Evolutionary conservation across 2,329 filamentous ascomycete species (phyloP).

Genomic region (Cladobotryum protrusum): DNA sequence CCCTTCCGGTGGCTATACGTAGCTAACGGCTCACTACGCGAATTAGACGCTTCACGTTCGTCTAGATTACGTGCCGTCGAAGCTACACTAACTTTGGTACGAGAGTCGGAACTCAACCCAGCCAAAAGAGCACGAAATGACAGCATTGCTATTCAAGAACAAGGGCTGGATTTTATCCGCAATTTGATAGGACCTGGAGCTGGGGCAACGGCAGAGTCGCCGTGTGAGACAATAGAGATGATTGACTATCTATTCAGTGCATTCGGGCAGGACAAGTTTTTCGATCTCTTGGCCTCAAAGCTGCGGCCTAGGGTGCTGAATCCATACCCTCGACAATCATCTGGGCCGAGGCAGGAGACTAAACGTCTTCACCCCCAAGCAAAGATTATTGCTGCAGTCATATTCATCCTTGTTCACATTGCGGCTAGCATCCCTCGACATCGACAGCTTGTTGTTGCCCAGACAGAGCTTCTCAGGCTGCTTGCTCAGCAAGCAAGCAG

Average conservation of each 20-base stretch:
- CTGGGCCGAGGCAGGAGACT: constrained; percentile 31
- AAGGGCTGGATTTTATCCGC: constrained; percentile 80
- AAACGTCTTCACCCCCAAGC: constrained; percentile 51
- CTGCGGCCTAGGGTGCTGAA: constrained; percentile 57
- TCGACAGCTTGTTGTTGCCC: constrained; percentile 68
- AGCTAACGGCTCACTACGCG: constrained; percentile 24
- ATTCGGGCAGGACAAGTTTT: constrained; percentile 70
- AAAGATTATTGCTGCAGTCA: constrained; percentile 70
- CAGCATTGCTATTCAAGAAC: constrained; percentile 81
- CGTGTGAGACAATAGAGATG: constrained; percentile 58
- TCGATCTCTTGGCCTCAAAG: constrained; percentile 75
- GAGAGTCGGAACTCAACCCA: constrained; percentile 63
- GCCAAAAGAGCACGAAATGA: constrained; percentile 65
- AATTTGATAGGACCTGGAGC: constrained; percentile 67
- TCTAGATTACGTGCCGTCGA: constrained; percentile 44
- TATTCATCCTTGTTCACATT: constrained; percentile 81
- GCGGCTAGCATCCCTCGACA: constrained; percentile 75
- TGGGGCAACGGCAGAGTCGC: constrained; percentile 44
- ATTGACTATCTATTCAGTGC: constrained; percentile 76
- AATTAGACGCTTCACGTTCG: constrained; percentile 32
- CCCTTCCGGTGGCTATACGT: constrained; percentile 32
- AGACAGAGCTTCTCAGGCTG: constrained; percentile 67
- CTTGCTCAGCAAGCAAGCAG: constrained; percentile 69
- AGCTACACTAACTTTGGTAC: constrained; percentile 42
- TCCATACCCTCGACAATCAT: constrained; percentile 41